Base-by-base conservation (phyloP, 345 rosid genomes). In the Citrus hindsii region DNA sequence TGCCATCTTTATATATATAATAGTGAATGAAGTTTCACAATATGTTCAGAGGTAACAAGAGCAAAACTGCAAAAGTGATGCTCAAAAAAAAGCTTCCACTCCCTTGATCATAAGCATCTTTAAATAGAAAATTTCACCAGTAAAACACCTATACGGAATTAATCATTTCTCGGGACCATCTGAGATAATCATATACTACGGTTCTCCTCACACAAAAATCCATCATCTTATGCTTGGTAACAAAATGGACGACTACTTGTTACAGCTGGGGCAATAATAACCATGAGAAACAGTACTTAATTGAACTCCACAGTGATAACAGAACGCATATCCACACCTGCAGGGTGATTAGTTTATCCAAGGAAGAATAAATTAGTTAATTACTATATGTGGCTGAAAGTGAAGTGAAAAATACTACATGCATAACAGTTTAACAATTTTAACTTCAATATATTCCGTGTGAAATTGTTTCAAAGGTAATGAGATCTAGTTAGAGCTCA, bases 261-360 rank as follows among this genome's bases (percentile, higher is more conserved):
- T 53, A 58, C 42, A 58, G 24, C 24, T 48, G 1, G 18, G 1
- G 53, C 79, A 76, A 2, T 66, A 8, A 13, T 24, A 24, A 9
- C 8, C 37, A 2, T 2, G 3, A 56, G 19, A 21, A 12, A 3
- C 2, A 0, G 0, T 2, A n/a, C 0, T 14, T 6, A 48, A 55
- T 2, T 0, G 13, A 33, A 16, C 2, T 53, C 79, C 72, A 24
- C 79, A 76, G 63, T 66, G 35, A 63, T 76, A 76, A 67, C 79
- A 66, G 46, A 76, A 76, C 7, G 79, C 79, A 76, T 24, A 2
- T 76, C 72, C 48, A 55, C 79, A 76, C 79, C 79, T 76, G 79
- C 22, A 53, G 58, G 19, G 22, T 0, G 58, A 53, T 53, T 53
- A 46, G 4, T 46, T 51, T 51, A 14, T 18, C 56, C 19, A 18